Evolutionary conservation across 2,329 filamentous ascomycete genomes (phyloP).

Genomic region (Acrodontium crateriforme): DNA sequence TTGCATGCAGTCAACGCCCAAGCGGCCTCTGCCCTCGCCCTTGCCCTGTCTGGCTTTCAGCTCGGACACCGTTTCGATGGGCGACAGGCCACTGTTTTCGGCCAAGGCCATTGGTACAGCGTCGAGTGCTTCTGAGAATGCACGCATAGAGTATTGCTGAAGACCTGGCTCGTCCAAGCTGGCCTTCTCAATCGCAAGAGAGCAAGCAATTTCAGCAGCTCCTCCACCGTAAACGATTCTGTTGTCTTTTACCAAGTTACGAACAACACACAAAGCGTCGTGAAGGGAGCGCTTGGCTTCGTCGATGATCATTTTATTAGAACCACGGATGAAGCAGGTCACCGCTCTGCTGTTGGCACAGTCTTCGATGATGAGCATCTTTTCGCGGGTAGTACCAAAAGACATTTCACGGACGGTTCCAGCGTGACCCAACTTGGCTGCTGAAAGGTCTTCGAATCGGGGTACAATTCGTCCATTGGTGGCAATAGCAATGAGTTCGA

Average conservation of each 20-base stretch:
- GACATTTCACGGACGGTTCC: constrained; percentile 88
- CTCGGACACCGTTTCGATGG: constrained; percentile 86
- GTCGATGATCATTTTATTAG: constrained; percentile 99
- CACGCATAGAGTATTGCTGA: constrained; percentile 97
- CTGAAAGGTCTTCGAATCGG: constrained; percentile 82
- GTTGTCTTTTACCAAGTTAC: constrained; percentile 91
- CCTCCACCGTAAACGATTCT: constrained; percentile 95
- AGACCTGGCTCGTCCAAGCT: constrained; percentile 84
- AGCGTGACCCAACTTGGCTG: constrained; percentile 81
- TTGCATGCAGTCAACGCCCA: constrained; percentile 97
- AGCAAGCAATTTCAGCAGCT: constrained; percentile 94
- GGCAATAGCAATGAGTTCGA: constrained; percentile 95
- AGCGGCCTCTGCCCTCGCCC: constrained; percentile 53
- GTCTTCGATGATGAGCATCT: constrained; percentile 99
- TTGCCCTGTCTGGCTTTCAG: constrained; percentile 96
- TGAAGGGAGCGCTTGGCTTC: constrained; percentile 96
- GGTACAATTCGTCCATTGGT: constrained; percentile 97
- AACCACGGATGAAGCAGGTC: constrained; percentile 88
- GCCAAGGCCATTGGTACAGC: constrained; percentile 88
- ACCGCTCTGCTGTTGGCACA: constrained; percentile 96
- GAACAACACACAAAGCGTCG: constrained; percentile 92
- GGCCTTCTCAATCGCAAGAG: constrained; percentile 86
- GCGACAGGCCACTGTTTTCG: constrained; percentile 91
- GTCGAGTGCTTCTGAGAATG: constrained; percentile 90
- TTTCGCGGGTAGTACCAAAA: constrained; percentile 94